These are phyloP conservation scores for Adansonia rubrostipa DNA, from an alignment of 441 rosid genomes.

Conservation along the genomic window DNA sequence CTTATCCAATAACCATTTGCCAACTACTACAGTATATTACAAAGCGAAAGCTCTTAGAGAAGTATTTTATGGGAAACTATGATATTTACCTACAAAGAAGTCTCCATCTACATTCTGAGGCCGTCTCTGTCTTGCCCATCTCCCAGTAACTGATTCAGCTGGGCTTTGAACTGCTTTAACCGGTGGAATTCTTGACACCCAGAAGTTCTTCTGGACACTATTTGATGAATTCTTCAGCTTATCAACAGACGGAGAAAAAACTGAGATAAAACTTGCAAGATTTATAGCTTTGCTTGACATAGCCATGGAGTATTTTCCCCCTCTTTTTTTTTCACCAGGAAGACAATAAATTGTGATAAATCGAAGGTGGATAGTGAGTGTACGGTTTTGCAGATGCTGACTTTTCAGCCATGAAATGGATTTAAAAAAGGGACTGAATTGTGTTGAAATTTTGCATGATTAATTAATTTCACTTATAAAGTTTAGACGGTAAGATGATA, in stretches of 20 bases:
- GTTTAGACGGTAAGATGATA: not conserved
- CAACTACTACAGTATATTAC: not conserved
- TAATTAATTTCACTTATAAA: not conserved
- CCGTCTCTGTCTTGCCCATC: conserved; percentile 38
- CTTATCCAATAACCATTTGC: not conserved
- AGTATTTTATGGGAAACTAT: not conserved
- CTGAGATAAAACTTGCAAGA: not conserved
- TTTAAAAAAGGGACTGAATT: not conserved
- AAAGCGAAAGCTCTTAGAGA: not conserved
- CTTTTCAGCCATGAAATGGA: not conserved
- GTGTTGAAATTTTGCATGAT: not conserved
- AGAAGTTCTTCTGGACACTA: not conserved
- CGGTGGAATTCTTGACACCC: conserved; percentile 20
- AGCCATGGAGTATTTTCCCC: conserved; percentile 6
- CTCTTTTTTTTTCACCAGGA: not conserved
- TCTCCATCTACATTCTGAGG: conserved; percentile 55
- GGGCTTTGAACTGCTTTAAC: conserved; percentile 40
- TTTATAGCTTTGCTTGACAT: conserved; percentile 26
- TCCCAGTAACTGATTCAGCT: conserved; percentile 9
- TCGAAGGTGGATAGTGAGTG: not conserved
- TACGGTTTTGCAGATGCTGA: not conserved
- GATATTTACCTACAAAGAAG: conserved; percentile 51
- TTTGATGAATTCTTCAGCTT: conserved; percentile 19
- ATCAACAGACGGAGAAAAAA: not conserved
- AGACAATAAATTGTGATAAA: not conserved